Percentiles rank a stretch among this genome's conserved stretches.
These are phyloP conservation scores for Cystofilobasidium macerans DNA, from an alignment of 768 basidiomycete genomes.

Conservation along the genomic window DNA sequence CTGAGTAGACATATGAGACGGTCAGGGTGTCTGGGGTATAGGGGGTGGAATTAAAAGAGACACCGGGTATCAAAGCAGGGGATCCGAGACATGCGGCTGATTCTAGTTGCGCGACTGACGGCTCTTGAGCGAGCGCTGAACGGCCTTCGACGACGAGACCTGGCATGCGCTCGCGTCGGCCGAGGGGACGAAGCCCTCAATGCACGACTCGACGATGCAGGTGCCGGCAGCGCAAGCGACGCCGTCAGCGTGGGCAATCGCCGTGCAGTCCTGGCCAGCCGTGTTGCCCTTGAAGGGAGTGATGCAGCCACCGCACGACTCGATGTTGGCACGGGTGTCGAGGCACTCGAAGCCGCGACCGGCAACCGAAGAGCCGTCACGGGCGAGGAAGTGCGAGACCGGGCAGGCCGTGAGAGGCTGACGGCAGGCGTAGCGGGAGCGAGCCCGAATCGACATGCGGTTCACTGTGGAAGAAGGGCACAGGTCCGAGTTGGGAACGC, in stretches of 20 bases:
- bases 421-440: neutral
- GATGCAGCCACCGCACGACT: slow-evolving; percentile 2
- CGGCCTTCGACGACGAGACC: neutral
- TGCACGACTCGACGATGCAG: slow-evolving; percentile 38
- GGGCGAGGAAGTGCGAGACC: neutral
- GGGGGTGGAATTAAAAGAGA: no score
- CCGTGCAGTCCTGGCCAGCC: slow-evolving; percentile 57
- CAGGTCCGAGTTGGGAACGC: neutral
- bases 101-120: neutral
- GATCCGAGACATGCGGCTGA: neutral
- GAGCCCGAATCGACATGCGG: neutral
- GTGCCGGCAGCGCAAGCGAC: slow-evolving; percentile 51
- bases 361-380: neutral
- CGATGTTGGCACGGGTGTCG: neutral
- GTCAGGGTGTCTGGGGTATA: no score
- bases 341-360: neutral
- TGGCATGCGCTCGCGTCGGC: neutral
- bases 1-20: no score
- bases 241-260: slow-evolving; percentile 54
- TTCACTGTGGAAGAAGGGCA: neutral
- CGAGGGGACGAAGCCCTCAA: slow-evolving; percentile 26
- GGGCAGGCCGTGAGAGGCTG: neutral
- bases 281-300: neutral
- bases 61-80: no score
- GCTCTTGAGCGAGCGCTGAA: neutral